Evolutionary conservation across 1,284 basidiomycete genomes (phyloP).

Genomic region (Polyporus tsugae): DNA sequence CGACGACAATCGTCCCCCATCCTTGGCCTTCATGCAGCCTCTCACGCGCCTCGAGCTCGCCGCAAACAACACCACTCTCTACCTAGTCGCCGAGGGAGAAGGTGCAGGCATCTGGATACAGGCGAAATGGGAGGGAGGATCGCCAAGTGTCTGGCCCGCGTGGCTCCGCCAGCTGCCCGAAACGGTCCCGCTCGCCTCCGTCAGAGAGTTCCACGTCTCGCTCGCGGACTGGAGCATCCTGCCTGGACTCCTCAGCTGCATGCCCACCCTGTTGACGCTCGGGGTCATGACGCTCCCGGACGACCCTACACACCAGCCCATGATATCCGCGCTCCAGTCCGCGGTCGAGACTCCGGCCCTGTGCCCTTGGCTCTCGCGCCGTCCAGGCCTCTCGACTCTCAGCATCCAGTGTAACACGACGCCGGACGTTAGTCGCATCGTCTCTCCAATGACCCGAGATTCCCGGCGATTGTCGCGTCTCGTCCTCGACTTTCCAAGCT

Average conservation of each 20-base stretch:
- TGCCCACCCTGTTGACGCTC: slow-evolving; percentile 13
- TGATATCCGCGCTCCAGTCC: slow-evolving; percentile 11
- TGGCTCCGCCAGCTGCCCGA: slow-evolving; percentile 16
- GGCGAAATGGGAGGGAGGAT: slow-evolving; percentile 17
- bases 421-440: not conserved
- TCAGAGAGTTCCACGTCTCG: slow-evolving; percentile 16
- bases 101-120: slow-evolving; percentile 21
- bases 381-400: slow-evolving; percentile 18
- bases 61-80: slow-evolving; percentile 13
- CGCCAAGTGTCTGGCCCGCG: slow-evolving; percentile 16
- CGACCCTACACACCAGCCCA: not conserved
- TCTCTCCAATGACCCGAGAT: slow-evolving; percentile 1
- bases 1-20: slow-evolving; percentile 13
- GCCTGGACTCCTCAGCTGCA: slow-evolving; percentile 12
- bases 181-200: slow-evolving; percentile 10
- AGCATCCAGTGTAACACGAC: slow-evolving; percentile 14
- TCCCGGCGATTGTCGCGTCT: slow-evolving; percentile 12
- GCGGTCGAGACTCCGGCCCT: not conserved
- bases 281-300: slow-evolving; percentile 19
- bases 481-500: slow-evolving; percentile 13
- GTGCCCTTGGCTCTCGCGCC: not conserved
- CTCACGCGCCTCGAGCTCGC: slow-evolving; percentile 18
- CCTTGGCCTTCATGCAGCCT: slow-evolving; percentile 18
- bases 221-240: slow-evolving; percentile 19
- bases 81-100: slow-evolving; percentile 20